These are phyloP conservation scores for Fusarium anthophilum DNA, from an alignment of 2,329 filamentous ascomycete genomes.

Conservation along the genomic window DNA sequence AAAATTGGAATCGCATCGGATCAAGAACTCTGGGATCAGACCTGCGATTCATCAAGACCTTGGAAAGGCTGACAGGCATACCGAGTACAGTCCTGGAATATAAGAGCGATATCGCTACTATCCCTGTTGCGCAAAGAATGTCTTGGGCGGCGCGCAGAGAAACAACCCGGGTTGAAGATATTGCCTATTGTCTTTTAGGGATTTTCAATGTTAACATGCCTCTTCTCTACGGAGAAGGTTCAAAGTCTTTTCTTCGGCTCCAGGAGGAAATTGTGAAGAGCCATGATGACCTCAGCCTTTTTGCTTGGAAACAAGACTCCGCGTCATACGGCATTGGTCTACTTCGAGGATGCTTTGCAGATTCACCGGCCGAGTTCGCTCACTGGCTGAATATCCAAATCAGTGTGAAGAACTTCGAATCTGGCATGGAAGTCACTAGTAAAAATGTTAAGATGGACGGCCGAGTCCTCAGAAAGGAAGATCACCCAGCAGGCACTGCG, in stretches of 20 bases:
- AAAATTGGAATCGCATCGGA: neutral
- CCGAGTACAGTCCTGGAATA: neutral
- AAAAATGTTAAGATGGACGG: neutral
- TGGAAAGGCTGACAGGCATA: neutral
- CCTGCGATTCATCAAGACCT: rapidly evolving
- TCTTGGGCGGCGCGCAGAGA: neutral
- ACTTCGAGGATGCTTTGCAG: neutral
- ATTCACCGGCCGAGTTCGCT: neutral
- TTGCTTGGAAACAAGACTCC: neutral
- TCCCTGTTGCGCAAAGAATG: neutral
- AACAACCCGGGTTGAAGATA: neutral
- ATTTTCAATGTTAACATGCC: neutral
- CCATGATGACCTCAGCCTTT: neutral
- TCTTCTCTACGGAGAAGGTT: neutral
- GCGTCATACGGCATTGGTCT: rapidly evolving
- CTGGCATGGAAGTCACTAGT: neutral
- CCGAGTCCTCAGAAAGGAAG: rapidly evolving
- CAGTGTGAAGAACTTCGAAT: rapidly evolving
- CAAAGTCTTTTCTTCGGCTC: neutral
- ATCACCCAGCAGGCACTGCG: rapidly evolving
- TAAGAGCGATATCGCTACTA: rapidly evolving
- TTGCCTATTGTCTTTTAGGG: neutral
- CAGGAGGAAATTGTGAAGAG: neutral
- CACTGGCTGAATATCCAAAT: neutral
- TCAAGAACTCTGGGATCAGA: neutral